These are phyloP conservation scores for Saccharomycopsis hybrid DNA, from an alignment of 1,139 yeast genomes.

Conservation along the genomic window DNA sequence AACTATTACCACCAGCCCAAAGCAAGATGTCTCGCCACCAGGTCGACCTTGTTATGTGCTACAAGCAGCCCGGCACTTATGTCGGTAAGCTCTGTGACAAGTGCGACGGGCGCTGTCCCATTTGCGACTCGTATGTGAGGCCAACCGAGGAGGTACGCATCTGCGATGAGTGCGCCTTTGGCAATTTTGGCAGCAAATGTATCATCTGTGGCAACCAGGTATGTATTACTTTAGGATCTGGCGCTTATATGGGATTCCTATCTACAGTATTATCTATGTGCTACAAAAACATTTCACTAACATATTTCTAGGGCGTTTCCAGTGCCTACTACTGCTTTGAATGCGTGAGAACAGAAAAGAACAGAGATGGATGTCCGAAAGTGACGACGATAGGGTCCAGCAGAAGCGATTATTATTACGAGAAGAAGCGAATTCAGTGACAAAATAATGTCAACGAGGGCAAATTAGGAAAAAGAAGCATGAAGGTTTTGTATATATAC, in stretches of 20 bases:
- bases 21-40: slow-evolving; percentile 79
- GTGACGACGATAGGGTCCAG: slow-evolving; percentile 75
- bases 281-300: too few species aligned
- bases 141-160: slow-evolving; percentile 67
- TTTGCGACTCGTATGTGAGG: slow-evolving; percentile 81
- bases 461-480: too few species aligned
- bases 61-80: slow-evolving; percentile 76
- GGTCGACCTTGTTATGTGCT: slow-evolving; percentile 76
- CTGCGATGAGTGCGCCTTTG: slow-evolving; percentile 83
- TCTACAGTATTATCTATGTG: too few species aligned
- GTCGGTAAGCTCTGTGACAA: slow-evolving; percentile 70
- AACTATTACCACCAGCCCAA: too few species aligned
- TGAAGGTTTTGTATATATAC: too few species aligned
- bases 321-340: slow-evolving; percentile 84
- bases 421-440: slow-evolving; percentile 34
- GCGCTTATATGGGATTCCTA: too few species aligned
- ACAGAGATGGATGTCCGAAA: slow-evolving; percentile 91
- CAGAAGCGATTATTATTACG: slow-evolving; percentile 61
- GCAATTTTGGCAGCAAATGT: slow-evolving; percentile 58
- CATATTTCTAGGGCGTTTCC: slow-evolving; percentile 37
- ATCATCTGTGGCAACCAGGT: slow-evolving; percentile 57
- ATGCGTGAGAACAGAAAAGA: slow-evolving; percentile 74
- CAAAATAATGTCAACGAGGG: too few species aligned
- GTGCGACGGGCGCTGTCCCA: slow-evolving; percentile 91
- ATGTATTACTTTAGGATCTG: background rate